phyloP scores from a whole-genome alignment of 371 early-diverging fungal species.

The Zychaea mexicana region DNA sequence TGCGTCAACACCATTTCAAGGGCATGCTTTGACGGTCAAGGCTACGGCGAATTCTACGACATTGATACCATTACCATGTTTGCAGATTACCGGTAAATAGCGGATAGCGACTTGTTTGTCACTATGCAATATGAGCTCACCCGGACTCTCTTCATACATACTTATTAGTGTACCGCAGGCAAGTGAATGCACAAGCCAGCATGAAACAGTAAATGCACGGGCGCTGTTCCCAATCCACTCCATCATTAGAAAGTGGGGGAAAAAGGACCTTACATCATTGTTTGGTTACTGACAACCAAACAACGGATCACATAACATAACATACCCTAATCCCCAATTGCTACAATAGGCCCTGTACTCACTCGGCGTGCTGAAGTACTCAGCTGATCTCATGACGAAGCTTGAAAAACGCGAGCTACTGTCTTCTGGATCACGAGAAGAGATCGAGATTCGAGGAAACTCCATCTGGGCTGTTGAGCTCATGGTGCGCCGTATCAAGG shows the following conservation, averaged over 20 bases:
- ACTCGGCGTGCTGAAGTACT: constrained; percentile 74
- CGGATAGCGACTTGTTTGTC: neutral
- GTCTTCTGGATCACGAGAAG: constrained; percentile 64
- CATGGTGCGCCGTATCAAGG: constrained; percentile 55
- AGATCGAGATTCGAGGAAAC: constrained; percentile 86
- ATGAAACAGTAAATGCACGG: neutral
- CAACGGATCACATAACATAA: too few species aligned
- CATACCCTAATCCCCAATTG: neutral
- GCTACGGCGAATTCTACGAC: constrained; percentile 69
- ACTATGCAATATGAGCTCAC: constrained; percentile 5
- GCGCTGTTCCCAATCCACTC: too few species aligned
- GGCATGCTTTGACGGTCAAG: constrained; percentile 84
- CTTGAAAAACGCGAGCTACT: constrained; percentile 51
- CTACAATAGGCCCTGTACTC: constrained; percentile 66
- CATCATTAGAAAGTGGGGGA: neutral
- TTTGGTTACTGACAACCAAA: too few species aligned
- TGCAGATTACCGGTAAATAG: constrained; percentile 86
- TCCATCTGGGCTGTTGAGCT: constrained; percentile 87
- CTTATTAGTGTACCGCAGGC: constrained; percentile 67
- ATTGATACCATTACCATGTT: constrained; percentile 91
- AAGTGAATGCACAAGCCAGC: neutral
- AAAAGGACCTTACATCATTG: neutral
- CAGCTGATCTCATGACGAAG: constrained; percentile 49
- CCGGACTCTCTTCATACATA: too few species aligned
- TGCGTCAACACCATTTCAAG: too few species aligned